Base-by-base conservation (phyloP, 352 stramenopile species). In the Phytopythium mirpurense region DNA sequence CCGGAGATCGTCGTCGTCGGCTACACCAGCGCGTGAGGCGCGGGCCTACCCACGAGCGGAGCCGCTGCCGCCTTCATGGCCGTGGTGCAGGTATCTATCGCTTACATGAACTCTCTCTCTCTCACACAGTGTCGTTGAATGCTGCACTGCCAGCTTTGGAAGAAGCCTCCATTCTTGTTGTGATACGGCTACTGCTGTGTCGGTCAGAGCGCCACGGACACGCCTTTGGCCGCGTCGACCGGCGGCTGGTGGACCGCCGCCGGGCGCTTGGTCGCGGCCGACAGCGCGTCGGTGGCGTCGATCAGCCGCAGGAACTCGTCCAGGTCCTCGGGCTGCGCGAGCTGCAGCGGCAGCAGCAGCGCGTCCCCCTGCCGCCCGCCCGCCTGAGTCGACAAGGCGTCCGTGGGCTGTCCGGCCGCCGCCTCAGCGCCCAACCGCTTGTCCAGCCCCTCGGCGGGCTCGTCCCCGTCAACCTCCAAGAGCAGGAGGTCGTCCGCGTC, bases 1-100 rank as follows among this genome's bases (percentile, higher is more conserved):
- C 48, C 63, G 1, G 67, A 77, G 45, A 75, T 79, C 38, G 67
- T 79, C 24, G 63, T 58, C 18, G 40, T 57, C 23, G 59, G 55
- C 37, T 59, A 59, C 49, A 59, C 32, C 50, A 67, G 56, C 44
- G 62, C 56, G n/a, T 67, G 32, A 37, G 1, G 21, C 14, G 29
- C 35, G 16, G n/a, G n/a, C n/a, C n/a, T n/a, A n/a, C n/a, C n/a
- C n/a, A n/a, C n/a, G n/a, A n/a, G n/a, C n/a, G n/a, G n/a, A n/a
- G n/a, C n/a, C n/a, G n/a, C n/a, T n/a, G n/a, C n/a, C n/a, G n/a
- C n/a, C n/a, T n/a, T n/a, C n/a, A n/a, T n/a, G n/a, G n/a, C n/a
- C n/a, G n/a, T n/a, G n/a, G n/a, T n/a, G n/a, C 23, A 44, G 43
- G 9, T 26, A 52, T 51, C 41, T 31, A 47, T 47, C 10, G 18